Conservation (phyloP, 768 basidiomycete species). For the Lanmaoa rubissima region DNA sequence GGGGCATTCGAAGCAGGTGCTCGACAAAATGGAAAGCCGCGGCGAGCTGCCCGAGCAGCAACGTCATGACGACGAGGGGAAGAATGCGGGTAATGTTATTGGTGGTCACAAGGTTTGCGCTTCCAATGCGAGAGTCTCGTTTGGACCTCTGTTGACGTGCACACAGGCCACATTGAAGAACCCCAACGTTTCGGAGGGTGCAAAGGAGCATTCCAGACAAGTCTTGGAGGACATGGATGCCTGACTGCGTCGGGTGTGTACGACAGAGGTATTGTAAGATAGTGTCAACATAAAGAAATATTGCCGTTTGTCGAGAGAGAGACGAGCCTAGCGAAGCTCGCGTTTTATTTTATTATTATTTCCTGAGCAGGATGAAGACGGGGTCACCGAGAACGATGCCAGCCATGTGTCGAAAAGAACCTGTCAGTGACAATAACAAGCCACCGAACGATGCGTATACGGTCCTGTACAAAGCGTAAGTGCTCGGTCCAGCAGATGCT, state of each 20-base stretch:
- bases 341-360: constrained; percentile 37
- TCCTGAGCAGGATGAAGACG: constrained; percentile 84
- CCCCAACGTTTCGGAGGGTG: constrained; percentile 20
- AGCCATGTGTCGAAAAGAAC: constrained; percentile 89
- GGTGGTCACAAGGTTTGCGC: constrained; percentile 21
- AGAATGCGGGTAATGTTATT: constrained; percentile 18
- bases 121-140: no score
- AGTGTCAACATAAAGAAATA: background rate
- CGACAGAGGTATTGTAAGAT: constrained; percentile 7
- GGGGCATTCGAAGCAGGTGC: constrained; percentile 23
- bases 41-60: constrained; percentile 18
- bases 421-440: constrained; percentile 89
- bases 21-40: constrained; percentile 21
- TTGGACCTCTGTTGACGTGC: background rate
- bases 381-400: constrained; percentile 92
- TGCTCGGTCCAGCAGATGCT: background rate
- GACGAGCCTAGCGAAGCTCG: background rate
- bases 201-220: constrained; percentile 14
- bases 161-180: constrained; percentile 23
- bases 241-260: background rate
- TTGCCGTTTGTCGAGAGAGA: background rate
- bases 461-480: constrained; percentile 51
- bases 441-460: constrained; percentile 97
- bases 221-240: constrained; percentile 7
- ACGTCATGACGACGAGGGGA: background rate